phyloP scores from a whole-genome alignment of 257 asterid genomes.

The Capsicum chinense region DNA sequence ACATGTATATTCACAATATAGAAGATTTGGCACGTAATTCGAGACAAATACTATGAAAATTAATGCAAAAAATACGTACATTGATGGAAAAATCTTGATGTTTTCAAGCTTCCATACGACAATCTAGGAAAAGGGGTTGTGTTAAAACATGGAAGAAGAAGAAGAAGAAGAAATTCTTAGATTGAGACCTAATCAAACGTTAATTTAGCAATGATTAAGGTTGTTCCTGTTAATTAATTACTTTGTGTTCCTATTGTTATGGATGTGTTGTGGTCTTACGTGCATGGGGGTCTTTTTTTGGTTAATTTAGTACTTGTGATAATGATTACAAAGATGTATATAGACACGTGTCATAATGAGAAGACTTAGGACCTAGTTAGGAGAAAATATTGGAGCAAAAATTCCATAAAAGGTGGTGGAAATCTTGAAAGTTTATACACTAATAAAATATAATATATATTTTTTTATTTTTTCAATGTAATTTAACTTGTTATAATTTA shows the following conservation, averaged over 20 bases:
- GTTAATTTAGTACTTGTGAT: constrained; percentile 22
- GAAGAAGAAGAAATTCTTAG: neutral
- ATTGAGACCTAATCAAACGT: constrained; percentile 19
- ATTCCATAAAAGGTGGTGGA: neutral
- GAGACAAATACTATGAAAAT: neutral
- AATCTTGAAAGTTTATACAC: neutral
- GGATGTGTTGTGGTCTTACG: constrained; percentile 29
- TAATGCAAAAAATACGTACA: constrained; percentile 10
- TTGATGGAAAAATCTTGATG: constrained; percentile 21
- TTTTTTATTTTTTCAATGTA: neutral
- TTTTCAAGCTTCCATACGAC: constrained; percentile 25
- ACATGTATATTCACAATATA: neutral
- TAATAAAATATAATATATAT: neutral
- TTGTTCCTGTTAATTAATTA: neutral
- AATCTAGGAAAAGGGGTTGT: constrained; percentile 26
- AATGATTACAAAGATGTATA: neutral
- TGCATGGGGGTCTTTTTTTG: constrained; percentile 23
- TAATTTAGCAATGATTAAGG: constrained; percentile 20
- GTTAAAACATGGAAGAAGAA: neutral
- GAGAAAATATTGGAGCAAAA: constrained; percentile 19
- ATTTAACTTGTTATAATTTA: neutral
- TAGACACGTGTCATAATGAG: neutral
- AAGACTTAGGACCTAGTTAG: constrained; percentile 13
- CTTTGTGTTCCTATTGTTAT: constrained; percentile 19
- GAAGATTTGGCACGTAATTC: neutral